Evolutionary conservation across 352 stramenopile species (phyloP).

Genomic region (Globisporangium yorkense): DNA sequence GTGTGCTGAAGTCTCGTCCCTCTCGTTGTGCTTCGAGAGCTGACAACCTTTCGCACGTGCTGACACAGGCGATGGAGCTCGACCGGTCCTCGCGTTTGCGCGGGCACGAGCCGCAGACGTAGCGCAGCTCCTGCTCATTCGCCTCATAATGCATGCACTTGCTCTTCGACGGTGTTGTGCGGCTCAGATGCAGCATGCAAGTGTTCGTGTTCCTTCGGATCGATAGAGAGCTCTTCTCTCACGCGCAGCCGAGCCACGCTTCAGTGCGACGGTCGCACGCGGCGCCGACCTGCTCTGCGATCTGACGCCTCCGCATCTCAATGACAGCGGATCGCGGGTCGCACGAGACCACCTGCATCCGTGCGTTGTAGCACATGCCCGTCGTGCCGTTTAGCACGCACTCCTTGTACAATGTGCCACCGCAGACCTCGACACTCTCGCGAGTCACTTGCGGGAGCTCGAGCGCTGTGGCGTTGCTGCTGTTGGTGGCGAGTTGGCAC

Average conservation of each 20-base stretch:
- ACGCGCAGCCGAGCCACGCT: slow-evolving; percentile 23
- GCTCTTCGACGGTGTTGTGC: too few relatives aligned
- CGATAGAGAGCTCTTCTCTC: neutral
- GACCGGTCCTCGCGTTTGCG: slow-evolving; percentile 44
- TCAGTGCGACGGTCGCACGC: slow-evolving; percentile 22
- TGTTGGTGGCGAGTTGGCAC: slow-evolving; percentile 5
- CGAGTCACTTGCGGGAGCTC: slow-evolving; percentile 2
- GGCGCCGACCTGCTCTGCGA: slow-evolving; percentile 11
- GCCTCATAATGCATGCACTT: too few relatives aligned
- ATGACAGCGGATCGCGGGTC: slow-evolving; percentile 12
- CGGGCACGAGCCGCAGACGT: slow-evolving; percentile 20
- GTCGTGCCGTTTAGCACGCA: slow-evolving; percentile 14
- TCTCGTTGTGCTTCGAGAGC: neutral
- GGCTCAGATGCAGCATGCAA: too few relatives aligned
- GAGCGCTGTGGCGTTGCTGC: slow-evolving; percentile 15
- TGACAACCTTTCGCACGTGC: neutral
- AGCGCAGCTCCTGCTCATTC: neutral
- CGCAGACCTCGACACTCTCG: slow-evolving; percentile 23
- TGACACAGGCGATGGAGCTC: slow-evolving; percentile 55
- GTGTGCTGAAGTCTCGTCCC: neutral
- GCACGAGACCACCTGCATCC: slow-evolving; percentile 25
- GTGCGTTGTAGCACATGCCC: slow-evolving; percentile 32
- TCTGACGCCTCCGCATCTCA: slow-evolving; percentile 2
- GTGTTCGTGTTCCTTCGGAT: too few relatives aligned
- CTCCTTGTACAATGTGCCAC: slow-evolving; percentile 33